Base-by-base conservation (phyloP, 2,329 filamentous ascomycete species). In the Exophiala sp. region DNA sequence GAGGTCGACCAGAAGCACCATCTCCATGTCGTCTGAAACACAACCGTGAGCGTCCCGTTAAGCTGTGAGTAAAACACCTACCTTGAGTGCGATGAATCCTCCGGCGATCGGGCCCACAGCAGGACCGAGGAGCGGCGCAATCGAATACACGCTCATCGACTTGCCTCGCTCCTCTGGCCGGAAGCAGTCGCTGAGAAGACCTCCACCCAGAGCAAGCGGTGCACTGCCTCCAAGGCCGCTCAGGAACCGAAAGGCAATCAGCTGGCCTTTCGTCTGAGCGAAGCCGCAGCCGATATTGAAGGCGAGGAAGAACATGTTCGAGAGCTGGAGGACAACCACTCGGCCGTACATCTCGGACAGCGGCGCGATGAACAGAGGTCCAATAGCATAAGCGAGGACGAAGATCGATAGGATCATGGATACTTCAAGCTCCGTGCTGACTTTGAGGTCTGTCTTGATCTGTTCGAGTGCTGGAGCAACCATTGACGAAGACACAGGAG, bases 1-100 rank as follows among this genome's bases (percentile, higher is more conserved):
- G 80, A 79, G 0, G 81, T 84, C 0, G 79, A 73, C 67, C 78
- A 86, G 68, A 88, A 88, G 6, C 80, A 78, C 85, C 85, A 88
- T 34, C 83, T 75, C 85, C 85, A 88, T 1, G 76, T 80, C 5
- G 75, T 79, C 70, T 56, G n/a, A n/a, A n/a, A n/a, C n/a, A n/a
- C n/a, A n/a, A n/a, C n/a, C n/a, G n/a, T n/a, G n/a, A n/a, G n/a
- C n/a, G n/a, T n/a, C n/a, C n/a, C n/a, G n/a, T n/a, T n/a, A n/a
- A n/a, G n/a, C n/a, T n/a, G n/a, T n/a, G n/a, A n/a, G n/a, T n/a
- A n/a, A n/a, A n/a, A n/a, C n/a, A n/a, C n/a, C n/a, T n/a, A n/a
- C n/a, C n/a, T n/a, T 19, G 59, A 83, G 68, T 0, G 80, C 73
- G 18, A 86, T 80, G 62, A 82, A 86, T 0, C 79, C 82, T 9